Evolutionary conservation across 2,329 filamentous ascomycete species (phyloP).

Genomic region (Diaporthe sp.): DNA sequence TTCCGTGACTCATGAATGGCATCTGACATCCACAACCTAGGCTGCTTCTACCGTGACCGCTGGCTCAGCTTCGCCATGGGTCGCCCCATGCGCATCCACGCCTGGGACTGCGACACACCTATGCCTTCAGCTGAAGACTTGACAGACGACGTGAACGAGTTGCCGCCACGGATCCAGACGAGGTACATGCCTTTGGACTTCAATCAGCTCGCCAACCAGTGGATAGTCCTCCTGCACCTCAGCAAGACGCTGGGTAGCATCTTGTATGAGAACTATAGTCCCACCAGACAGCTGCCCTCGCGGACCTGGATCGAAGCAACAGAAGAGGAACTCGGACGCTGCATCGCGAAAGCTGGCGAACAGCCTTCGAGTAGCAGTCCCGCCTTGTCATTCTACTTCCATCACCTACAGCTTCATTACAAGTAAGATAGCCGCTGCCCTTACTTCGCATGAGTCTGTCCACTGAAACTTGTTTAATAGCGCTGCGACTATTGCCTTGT

Average conservation of each 20-base stretch:
- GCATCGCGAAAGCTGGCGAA: not conserved
- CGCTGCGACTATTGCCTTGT: not conserved
- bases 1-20: not conserved
- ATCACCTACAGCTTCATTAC: not conserved
- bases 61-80: not conserved
- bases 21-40: not conserved
- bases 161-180: not conserved
- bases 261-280: not conserved
- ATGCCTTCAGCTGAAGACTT: not conserved
- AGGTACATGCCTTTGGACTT: not conserved
- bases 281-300: not conserved
- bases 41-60: not conserved
- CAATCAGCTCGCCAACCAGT: not conserved
- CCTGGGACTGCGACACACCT: not conserved
- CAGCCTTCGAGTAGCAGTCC: not conserved
- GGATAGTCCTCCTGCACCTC: not conserved
- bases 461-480: not conserved
- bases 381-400: not conserved
- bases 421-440: not conserved
- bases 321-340: not conserved
- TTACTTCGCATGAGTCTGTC: not conserved
- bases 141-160: not conserved
- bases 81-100: not conserved
- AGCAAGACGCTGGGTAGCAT: not conserved
- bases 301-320: not conserved